Evolutionary conservation across 768 basidiomycete species (phyloP), one percentile per base, ranked within the genome.

Genomic region (Dacryopinax spathularia): DNA sequence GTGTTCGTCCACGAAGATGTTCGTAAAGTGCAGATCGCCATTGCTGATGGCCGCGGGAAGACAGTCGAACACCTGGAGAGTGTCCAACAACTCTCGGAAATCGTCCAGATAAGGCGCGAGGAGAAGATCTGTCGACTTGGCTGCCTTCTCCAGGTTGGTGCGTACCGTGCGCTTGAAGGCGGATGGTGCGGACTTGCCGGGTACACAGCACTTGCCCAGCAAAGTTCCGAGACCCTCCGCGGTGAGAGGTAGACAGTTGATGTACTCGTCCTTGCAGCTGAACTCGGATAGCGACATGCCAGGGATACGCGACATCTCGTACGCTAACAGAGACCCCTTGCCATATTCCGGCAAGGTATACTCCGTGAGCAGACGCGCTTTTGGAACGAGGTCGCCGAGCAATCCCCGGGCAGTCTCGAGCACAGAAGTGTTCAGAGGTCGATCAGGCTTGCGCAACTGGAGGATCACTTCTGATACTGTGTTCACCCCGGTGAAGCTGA

Each of bases 261-360:
- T 29, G 18, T 56, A 56, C 25, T 56, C 20, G 5, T 20, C 6
- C 48, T 31, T 56, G 25, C 13, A 22, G 48, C 25, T 56, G 48
- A 56, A 56, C 48, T 56, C 48, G 48, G 48, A 13, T 15, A 56
- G 48, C 15, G 25, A 27, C 48, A 10, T 56, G 25, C 48, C 48
- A 7, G 48, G 48, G 29, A 56, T 56, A 56, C 48, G 48, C 25
- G 48, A 56, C 48, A 56, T 56, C 48, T 56, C 48, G 48, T 56
- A 56, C 29, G 48, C 48, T 3, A 56, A 29, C 13, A 56, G 48
- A n/a, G n/a, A n/a, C n/a, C n/a, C n/a, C 25, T 29, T 56, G 48
- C 29, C 48, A 13, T 29, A 10, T 29, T 29, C 15, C 48, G 48
- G 48, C 39, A 18, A 22, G 18, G 25, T 29, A 18, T 56, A 56